Conservation (phyloP, 257 asterid genomes). For the Linderniella brevidens region DNA sequence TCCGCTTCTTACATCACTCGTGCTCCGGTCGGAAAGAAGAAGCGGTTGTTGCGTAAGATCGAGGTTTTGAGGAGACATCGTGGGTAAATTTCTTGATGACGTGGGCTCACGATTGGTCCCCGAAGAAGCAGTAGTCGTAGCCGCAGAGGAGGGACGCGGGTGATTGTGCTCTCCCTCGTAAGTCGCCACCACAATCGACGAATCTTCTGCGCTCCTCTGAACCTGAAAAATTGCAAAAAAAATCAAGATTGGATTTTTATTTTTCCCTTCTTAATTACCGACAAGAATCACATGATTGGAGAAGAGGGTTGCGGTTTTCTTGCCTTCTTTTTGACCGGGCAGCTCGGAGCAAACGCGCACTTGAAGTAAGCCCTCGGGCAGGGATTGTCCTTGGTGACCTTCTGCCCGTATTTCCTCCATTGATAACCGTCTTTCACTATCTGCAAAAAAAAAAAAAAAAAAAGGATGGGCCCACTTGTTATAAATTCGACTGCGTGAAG, state of each 20-base stretch:
- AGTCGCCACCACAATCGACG: conserved; percentile 43
- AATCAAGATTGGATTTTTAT: too few relatives aligned
- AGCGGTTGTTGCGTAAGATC: conserved; percentile 30
- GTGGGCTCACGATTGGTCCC: conserved; percentile 17
- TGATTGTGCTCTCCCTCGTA: conserved; percentile 84
- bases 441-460: too few relatives aligned
- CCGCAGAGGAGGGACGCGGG: conserved; percentile 18
- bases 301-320: neutral
- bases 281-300: neutral
- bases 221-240: conserved; percentile 15
- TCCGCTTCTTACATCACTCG: conserved; percentile 14
- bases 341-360: conserved; percentile 89
- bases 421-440: conserved; percentile 76
- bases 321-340: conserved; percentile 96
- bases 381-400: conserved; percentile 57
- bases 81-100: conserved; percentile 2
- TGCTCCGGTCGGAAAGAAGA: too few relatives aligned
- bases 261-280: too few relatives aligned
- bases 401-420: conserved; percentile 77
- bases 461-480: neutral
- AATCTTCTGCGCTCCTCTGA: conserved; percentile 60
- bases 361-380: conserved; percentile 75
- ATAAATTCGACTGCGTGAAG: neutral
- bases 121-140: too few relatives aligned
- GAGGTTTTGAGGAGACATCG: conserved; percentile 22